Conservation (phyloP, 2,329 filamentous ascomycete genomes). For the Aspergillus neoniger region DNA sequence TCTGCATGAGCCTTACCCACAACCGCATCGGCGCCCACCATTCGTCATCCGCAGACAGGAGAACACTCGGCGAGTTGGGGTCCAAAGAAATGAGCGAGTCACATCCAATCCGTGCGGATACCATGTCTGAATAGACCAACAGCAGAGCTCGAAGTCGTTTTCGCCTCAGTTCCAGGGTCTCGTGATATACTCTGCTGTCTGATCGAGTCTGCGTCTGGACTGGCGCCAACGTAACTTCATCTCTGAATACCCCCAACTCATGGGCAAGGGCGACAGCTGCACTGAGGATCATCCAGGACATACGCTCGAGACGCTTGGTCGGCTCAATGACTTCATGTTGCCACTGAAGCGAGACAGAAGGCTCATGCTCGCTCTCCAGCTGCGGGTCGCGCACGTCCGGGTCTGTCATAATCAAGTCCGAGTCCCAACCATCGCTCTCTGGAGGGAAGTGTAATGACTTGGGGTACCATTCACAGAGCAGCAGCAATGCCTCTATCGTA, state of each 20-base stretch:
- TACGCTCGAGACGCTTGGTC: conserved; percentile 54
- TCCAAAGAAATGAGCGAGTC: conserved; percentile 49
- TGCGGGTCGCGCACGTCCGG: conserved; percentile 44
- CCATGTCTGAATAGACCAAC: conserved; percentile 49
- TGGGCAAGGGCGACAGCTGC: conserved; percentile 54
- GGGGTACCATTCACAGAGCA: conserved; percentile 58
- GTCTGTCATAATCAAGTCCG: conserved; percentile 48
- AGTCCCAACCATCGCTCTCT: conserved; percentile 56
- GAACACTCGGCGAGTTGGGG: conserved; percentile 23
- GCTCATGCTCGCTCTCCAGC: conserved; percentile 28
- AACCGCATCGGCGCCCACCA: conserved; percentile 49
- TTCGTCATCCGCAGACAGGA: conserved; percentile 42
- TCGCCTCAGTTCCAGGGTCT: conserved; percentile 27
- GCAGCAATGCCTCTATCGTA: conserved; percentile 53
- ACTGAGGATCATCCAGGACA: conserved; percentile 61
- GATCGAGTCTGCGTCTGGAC: conserved; percentile 19
- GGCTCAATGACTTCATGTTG: conserved; percentile 56
- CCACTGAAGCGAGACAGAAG: conserved; percentile 45
- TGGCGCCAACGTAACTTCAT: conserved; percentile 30
- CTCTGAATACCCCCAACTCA: conserved; percentile 49
- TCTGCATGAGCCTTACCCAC: conserved; percentile 41
- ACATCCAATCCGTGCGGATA: conserved; percentile 49
- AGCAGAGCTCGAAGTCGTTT: conserved; percentile 37
- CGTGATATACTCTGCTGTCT: conserved; percentile 20
- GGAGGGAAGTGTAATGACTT: conserved; percentile 55